Conservation (phyloP, 176 grass and related monocot species). For the Oryza meyeriana region DNA sequence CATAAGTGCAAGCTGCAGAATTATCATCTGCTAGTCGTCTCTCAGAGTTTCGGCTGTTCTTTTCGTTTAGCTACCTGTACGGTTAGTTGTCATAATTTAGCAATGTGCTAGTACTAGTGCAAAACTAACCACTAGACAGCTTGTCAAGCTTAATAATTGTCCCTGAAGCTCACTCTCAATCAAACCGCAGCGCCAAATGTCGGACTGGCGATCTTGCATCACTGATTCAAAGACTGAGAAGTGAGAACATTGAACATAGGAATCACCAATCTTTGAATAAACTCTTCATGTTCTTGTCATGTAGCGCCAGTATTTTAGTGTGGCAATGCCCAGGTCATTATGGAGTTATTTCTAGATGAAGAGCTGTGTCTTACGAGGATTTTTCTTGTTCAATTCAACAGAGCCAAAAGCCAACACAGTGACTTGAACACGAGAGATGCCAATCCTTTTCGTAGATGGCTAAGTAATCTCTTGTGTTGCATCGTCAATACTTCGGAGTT, state of each 20-base stretch:
- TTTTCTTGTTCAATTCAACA: slow-evolving; percentile 32
- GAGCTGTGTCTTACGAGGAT: background rate
- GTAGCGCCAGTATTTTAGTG: background rate
- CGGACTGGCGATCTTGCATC: background rate
- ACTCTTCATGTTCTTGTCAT: background rate
- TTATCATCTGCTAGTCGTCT: background rate
- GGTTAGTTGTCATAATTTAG: background rate
- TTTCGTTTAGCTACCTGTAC: background rate
- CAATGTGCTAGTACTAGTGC: background rate
- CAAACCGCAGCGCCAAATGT: background rate
- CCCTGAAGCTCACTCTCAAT: background rate
- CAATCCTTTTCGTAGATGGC: slow-evolving; percentile 23
- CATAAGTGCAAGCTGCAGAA: background rate
- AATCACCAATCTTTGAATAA: slow-evolving; percentile 18
- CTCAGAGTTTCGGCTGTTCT: background rate
- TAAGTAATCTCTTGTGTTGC: background rate
- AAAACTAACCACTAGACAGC: background rate
- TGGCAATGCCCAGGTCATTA: background rate
- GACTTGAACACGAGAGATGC: slow-evolving; percentile 12
- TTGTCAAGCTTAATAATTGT: slow-evolving; percentile 38
- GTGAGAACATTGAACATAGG: background rate
- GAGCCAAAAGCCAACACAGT: slow-evolving; percentile 4
- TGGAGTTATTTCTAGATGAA: background rate
- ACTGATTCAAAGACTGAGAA: background rate
- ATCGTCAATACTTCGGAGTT: background rate